Base-by-base conservation (phyloP, 192 early-diverging fungal genomes). In the Rhizoclosmatium sp. region DNA sequence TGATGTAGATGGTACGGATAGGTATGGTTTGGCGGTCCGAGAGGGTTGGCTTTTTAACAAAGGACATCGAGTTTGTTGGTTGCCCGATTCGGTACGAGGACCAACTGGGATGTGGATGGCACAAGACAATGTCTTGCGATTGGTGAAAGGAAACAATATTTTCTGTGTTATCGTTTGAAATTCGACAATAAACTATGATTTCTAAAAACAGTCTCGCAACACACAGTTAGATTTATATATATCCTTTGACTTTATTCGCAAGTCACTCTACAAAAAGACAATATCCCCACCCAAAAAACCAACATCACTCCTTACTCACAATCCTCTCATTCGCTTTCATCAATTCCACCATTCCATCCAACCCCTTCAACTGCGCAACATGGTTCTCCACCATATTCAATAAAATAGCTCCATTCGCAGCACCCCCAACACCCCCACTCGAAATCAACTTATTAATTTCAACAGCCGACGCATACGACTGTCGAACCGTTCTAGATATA, bases 271-370 rank as follows among this genome's bases (percentile, higher is more conserved):
- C 31, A 31, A 31, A 0, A 31, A 31, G 31, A 31, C 31, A 31
- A 31, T 31, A 0, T 31, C 31, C 31, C 31, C 31, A 0, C 31
- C 31, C 31, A 31, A 31, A 31, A 31, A 31, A 31, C 31, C 31
- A 31, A 31, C 0, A 31, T 31, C 31, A 31, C 31, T 31, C 31
- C 31, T 31, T 31, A 31, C 31, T 31, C 31, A 31, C 31, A 31
- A 31, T 31, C 31, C 64, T 31, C 64, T 65, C 64, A 12, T 12
- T 40, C 31, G 0, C 10, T 31, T 31, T 12, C 12, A 65, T 12
- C 12, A 65, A 12, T 40, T 65, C 64, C 16, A 65, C 31, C 64
- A 65, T 65, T 9, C 31, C 31, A 40, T 65, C 64, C 39, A 65
- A 65, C 39, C 16, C 64, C 10, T 31, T 12, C 64, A 65, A 39